phyloP scores from a whole-genome alignment of 441 rosid genomes.

The Populus tomentosa region DNA sequence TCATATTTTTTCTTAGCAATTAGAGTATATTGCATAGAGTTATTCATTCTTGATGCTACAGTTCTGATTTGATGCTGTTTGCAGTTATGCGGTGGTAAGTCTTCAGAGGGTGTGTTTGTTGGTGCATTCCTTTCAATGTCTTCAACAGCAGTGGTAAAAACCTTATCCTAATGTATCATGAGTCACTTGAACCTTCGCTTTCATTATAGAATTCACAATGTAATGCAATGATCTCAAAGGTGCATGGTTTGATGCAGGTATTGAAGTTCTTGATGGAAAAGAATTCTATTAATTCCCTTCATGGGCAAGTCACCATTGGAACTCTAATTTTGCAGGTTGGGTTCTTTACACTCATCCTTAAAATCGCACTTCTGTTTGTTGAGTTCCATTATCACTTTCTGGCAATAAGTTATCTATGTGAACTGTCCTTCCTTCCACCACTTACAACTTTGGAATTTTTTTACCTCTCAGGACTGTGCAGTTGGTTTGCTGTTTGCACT shows the following conservation, averaged over 20 bases:
- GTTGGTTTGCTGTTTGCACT: conserved; percentile 95
- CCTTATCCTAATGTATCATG: not conserved
- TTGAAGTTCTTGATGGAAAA: conserved; percentile 90
- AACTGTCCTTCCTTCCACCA: conserved; percentile 4
- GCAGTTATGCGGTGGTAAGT: conserved; percentile 89
- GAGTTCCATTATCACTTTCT: conserved; percentile 1
- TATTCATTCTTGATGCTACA: conserved; percentile 7
- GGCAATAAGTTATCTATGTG: not conserved
- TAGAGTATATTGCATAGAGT: not conserved
- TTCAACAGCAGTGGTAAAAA: conserved; percentile 91
- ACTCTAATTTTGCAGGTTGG: conserved; percentile 86
- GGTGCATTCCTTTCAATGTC: conserved; percentile 93
- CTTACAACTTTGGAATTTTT: conserved; percentile 11
- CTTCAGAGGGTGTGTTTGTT: conserved; percentile 85
- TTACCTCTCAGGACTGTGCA: conserved; percentile 67
- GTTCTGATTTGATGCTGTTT: conserved; percentile 27
- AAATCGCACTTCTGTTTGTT: not conserved
- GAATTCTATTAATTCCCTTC: conserved; percentile 45
- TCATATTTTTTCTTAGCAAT: not conserved
- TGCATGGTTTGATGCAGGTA: conserved; percentile 41
- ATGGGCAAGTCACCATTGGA: conserved; percentile 62
- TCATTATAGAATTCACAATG: not conserved
- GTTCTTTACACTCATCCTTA: not conserved
- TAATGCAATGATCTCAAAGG: conserved; percentile 5
- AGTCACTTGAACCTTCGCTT: not conserved